Evolutionary conservation across 2,329 filamentous ascomycete species (phyloP).

Genomic region (Lachnellula suecica): DNA sequence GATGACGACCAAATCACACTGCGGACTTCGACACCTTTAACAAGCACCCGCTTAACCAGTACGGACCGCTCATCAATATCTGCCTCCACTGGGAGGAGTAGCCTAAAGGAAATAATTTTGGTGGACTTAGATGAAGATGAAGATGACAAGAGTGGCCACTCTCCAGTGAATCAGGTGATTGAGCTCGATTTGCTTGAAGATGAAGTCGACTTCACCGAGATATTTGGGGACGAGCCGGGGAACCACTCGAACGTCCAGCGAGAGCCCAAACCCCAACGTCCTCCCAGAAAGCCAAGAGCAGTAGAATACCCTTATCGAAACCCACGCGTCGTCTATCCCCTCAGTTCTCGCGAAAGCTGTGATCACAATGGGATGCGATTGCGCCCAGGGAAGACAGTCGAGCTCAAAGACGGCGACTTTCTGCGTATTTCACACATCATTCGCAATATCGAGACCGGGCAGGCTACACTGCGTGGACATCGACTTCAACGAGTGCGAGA

Average conservation of each 20-base stretch:
- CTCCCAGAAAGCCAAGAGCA: too few relatives aligned
- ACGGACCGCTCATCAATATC: background rate
- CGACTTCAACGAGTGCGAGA: conserved; percentile 36
- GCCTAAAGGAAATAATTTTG: background rate
- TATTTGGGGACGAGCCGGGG: background rate
- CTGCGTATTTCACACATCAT: conserved; percentile 39
- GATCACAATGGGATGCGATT: background rate
- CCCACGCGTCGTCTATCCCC: conserved; percentile 20
- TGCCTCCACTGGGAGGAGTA: background rate
- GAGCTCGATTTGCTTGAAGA: background rate
- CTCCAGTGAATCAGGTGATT: background rate
- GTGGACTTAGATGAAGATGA: background rate
- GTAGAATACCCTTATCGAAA: too few relatives aligned
- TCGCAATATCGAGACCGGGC: conserved; percentile 22
- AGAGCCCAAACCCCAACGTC: too few relatives aligned
- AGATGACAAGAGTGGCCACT: background rate
- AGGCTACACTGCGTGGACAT: conserved; percentile 40
- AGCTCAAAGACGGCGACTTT: conserved; percentile 32
- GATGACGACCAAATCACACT: background rate
- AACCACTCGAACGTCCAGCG: too few relatives aligned
- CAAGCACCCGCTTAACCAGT: background rate
- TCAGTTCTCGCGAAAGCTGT: conserved; percentile 35
- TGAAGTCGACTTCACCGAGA: background rate
- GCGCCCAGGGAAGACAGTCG: conserved; percentile 18
- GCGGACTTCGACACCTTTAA: background rate